phyloP scores from a whole-genome alignment of 2,329 filamentous ascomycete genomes.

The Elsinoe fawcettii region DNA sequence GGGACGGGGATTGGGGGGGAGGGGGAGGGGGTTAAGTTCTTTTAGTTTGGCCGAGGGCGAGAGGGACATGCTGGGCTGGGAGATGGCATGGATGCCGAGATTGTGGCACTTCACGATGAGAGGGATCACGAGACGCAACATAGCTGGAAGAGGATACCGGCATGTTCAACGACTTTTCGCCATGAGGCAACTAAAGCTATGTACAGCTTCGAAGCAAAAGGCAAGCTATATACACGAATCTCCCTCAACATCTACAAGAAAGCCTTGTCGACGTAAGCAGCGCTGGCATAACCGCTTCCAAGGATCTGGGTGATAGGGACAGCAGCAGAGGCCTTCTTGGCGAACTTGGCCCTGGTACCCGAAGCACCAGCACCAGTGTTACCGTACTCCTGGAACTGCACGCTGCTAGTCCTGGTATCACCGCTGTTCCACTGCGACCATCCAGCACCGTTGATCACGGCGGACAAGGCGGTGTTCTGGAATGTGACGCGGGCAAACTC shows the following conservation, averaged over 20 bases:
- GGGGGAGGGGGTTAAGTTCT: slow-evolving; percentile 92
- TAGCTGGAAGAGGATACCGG: no score
- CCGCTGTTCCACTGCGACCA: slow-evolving; percentile 50
- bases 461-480: slow-evolving; percentile 44
- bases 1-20: slow-evolving; percentile 59
- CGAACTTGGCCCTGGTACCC: slow-evolving; percentile 47
- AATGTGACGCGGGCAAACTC: slow-evolving; percentile 46
- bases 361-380: slow-evolving; percentile 52
- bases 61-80: no score
- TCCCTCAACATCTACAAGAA: slow-evolving; percentile 26
- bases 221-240: slow-evolving; percentile 6
- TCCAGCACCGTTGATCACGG: slow-evolving; percentile 52
- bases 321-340: slow-evolving; percentile 34
- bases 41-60: slow-evolving; percentile 49
- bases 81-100: no score
- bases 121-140: no score
- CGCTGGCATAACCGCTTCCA: slow-evolving; percentile 35
- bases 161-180: neutral
- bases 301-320: slow-evolving; percentile 40
- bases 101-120: no score
- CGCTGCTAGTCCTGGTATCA: slow-evolving; percentile 43
- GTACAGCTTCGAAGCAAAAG: neutral
- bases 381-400: slow-evolving; percentile 51
- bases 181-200: neutral
- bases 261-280: slow-evolving; percentile 36